phyloP scores from a whole-genome alignment of 2,329 filamentous ascomycete genomes.

The Drechslerella coelobrocha region DNA sequence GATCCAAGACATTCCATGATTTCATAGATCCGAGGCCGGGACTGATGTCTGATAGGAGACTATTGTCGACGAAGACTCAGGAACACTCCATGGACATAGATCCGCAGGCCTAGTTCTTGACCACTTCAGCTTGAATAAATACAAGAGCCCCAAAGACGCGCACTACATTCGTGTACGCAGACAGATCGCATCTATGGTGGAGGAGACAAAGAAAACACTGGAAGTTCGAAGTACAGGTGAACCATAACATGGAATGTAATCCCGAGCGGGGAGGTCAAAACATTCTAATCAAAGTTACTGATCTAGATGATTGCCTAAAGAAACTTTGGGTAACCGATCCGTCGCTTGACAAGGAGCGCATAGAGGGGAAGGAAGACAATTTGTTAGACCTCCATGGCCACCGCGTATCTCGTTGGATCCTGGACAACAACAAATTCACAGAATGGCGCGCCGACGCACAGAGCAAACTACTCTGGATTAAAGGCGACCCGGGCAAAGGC shows the following conservation, averaged over 20 bases:
- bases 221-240: slow-evolving; percentile 6
- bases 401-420: slow-evolving; percentile 56
- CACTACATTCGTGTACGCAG: slow-evolving; percentile 54
- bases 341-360: neutral
- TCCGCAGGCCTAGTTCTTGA: slow-evolving; percentile 54
- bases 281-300: neutral
- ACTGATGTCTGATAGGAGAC: slow-evolving; percentile 50
- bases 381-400: neutral
- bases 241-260: neutral
- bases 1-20: neutral
- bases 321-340: neutral
- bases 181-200: slow-evolving; percentile 52
- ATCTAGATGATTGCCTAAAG: neutral
- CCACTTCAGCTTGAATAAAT: slow-evolving; percentile 57
- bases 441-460: slow-evolving; percentile 53
- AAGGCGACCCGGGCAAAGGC: slow-evolving; percentile 59
- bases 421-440: slow-evolving; percentile 54
- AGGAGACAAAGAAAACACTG: neutral
- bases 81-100: slow-evolving; percentile 53
- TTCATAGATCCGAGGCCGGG: no score
- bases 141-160: slow-evolving; percentile 54
- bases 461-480: slow-evolving; percentile 58
- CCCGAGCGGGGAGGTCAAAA: neutral
- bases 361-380: neutral
- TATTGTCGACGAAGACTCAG: slow-evolving; percentile 56